Evolutionary conservation across 1,284 basidiomycete genomes (phyloP).

Genomic region (Cryptococcus depauperatus): DNA sequence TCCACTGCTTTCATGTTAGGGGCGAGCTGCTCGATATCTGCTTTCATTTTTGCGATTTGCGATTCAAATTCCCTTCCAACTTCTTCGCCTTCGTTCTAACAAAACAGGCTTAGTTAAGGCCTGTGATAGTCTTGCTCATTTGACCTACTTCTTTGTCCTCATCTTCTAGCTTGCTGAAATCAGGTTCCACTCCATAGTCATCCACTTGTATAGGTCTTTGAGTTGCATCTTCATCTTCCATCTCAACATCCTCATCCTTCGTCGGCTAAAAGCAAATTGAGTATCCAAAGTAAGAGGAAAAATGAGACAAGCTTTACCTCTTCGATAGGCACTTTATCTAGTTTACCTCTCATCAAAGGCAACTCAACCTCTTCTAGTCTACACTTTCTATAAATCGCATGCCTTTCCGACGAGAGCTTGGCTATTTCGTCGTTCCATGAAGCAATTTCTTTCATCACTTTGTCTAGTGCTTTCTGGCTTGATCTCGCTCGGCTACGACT

Average conservation of each 20-base stretch:
- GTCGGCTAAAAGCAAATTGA: neutral
- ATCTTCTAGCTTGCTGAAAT: constrained; percentile 72
- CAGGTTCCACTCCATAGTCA: constrained; percentile 84
- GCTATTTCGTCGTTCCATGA: constrained; percentile 89
- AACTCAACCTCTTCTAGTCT: constrained; percentile 85
- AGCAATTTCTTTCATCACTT: constrained; percentile 81
- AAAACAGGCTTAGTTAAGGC: neutral
- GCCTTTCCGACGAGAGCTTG: constrained; percentile 75
- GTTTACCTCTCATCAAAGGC: constrained; percentile 63
- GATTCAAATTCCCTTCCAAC: constrained; percentile 67
- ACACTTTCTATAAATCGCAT: constrained; percentile 81
- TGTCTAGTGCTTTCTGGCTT: constrained; percentile 69
- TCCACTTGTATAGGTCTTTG: constrained; percentile 62
- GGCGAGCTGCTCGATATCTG: constrained; percentile 87
- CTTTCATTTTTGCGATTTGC: constrained; percentile 61
- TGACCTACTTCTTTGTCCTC: constrained; percentile 65
- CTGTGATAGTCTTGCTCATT: neutral
- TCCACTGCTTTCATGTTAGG: constrained; percentile 97
- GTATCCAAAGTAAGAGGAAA: no score
- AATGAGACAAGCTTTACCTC: constrained; percentile 53
- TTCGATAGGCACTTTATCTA: constrained; percentile 85
- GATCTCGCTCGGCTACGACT: constrained; percentile 64
- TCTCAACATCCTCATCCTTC: constrained; percentile 35
- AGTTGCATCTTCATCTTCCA: constrained; percentile 76
- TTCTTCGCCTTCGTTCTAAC: constrained; percentile 59